Evolutionary conservation across 2,329 filamentous ascomycete genomes (phyloP).

Genomic region (Trichoderma sp.): DNA sequence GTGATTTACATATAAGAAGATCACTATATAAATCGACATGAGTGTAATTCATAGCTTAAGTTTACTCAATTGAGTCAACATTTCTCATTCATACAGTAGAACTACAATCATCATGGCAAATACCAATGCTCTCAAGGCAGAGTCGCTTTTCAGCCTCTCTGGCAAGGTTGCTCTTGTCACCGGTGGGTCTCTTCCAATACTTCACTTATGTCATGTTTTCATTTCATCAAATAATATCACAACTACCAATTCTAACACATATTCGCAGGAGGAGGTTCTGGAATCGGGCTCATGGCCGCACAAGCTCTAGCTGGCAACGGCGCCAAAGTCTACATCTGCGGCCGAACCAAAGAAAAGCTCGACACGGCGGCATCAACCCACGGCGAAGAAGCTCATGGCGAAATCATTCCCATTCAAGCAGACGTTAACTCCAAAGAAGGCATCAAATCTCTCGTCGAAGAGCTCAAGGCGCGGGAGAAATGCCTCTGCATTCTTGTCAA

Average conservation of each 20-base stretch:
- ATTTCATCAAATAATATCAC: neutral
- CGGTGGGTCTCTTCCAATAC: conserved; percentile 29
- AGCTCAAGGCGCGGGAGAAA: conserved; percentile 54
- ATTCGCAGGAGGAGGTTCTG: conserved; percentile 51
- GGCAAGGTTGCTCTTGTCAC: conserved; percentile 47
- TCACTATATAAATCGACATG: too few relatives aligned
- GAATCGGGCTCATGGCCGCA: conserved; percentile 67
- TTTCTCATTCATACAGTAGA: neutral
- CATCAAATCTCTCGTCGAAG: conserved; percentile 55
- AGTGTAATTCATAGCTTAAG: neutral
- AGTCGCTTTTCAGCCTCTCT: conserved; percentile 41
- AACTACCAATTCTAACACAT: neutral
- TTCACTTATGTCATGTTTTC: neutral
- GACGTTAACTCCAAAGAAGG: conserved; percentile 64
- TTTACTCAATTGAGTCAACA: neutral
- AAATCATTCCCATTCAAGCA: conserved; percentile 58
- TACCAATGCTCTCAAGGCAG: conserved; percentile 27
- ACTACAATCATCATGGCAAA: neutral
- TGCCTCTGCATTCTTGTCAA: conserved; percentile 66
- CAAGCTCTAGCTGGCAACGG: conserved; percentile 66
- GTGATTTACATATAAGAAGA: neutral
- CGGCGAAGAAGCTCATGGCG: conserved; percentile 51
- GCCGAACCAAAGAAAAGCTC: conserved; percentile 61
- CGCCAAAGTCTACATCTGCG: conserved; percentile 68
- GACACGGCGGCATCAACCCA: conserved; percentile 59